Percentiles rank a stretch among this genome's conserved stretches.
Conservation (phyloP, 441 rosid genomes). For the Pelargonium hybrid region DNA sequence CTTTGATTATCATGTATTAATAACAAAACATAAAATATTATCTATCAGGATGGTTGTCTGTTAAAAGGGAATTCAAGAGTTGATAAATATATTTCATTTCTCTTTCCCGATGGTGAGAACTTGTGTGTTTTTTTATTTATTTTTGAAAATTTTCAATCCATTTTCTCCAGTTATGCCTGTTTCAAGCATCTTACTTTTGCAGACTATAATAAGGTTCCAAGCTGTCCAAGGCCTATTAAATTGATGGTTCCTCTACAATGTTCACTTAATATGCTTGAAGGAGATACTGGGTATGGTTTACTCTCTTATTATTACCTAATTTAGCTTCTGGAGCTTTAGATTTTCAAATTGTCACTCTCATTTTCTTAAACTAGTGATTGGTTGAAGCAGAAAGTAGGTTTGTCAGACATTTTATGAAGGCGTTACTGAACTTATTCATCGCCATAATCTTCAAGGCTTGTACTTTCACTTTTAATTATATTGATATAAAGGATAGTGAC, state of each 20-base stretch:
- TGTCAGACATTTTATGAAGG: too few relatives aligned
- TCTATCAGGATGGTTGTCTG: constrained; percentile 34
- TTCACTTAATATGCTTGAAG: constrained; percentile 88
- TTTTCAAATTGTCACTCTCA: background rate
- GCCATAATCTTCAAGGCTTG: background rate
- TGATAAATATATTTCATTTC: constrained; percentile 60
- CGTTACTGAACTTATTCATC: too few relatives aligned
- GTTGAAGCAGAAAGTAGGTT: background rate
- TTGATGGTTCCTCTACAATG: constrained; percentile 53
- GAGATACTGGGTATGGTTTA: constrained; percentile 70
- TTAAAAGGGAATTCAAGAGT: constrained; percentile 40
- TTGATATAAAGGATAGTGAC: background rate
- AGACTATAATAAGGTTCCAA: constrained; percentile 36
- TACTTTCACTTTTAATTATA: background rate
- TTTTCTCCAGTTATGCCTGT: background rate
- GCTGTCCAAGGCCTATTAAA: constrained; percentile 37
- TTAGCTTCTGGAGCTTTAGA: background rate
- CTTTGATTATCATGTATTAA: background rate
- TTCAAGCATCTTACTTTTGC: constrained; percentile 12
- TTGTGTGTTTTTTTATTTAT: constrained; percentile 5
- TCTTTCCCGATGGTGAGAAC: constrained; percentile 52
- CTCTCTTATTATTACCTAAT: background rate
- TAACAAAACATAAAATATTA: background rate
- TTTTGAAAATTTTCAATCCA: background rate
- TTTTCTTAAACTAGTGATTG: background rate